Conservation (phyloP, 345 rosid genomes). For the Brassica napus region DNA sequence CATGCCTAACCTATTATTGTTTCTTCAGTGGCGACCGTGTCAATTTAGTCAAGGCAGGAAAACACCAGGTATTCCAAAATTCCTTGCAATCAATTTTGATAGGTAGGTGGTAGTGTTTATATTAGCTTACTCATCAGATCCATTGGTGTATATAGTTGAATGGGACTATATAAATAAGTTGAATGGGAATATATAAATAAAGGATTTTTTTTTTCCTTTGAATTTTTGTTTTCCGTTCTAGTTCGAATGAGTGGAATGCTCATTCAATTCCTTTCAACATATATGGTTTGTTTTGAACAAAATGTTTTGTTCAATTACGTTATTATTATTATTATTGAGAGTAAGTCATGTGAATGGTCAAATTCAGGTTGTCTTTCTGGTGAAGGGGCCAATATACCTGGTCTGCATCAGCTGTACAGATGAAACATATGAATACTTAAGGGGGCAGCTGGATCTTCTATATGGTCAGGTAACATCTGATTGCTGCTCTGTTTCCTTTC, state of each 20-base stretch:
- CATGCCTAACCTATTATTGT: constrained; percentile 32
- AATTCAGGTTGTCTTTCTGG: constrained; percentile 89
- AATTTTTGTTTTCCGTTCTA: background rate
- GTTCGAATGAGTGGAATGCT: background rate
- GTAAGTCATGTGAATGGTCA: constrained; percentile 15
- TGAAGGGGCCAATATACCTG: constrained; percentile 95
- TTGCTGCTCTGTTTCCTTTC: constrained; percentile 10
- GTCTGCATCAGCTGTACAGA: constrained; percentile 98
- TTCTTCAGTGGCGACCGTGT: constrained; percentile 72
- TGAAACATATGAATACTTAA: constrained; percentile 85
- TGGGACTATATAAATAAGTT: background rate
- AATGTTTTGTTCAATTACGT: background rate
- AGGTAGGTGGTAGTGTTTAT: background rate
- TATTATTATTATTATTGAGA: background rate
- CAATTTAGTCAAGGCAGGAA: constrained; percentile 85
- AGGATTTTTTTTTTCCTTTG: background rate
- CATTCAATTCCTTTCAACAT: background rate
- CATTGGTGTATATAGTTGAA: background rate
- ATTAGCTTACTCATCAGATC: background rate
- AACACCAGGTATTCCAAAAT: constrained; percentile 67
- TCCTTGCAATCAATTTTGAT: background rate
- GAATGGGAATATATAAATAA: background rate
- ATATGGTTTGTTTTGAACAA: background rate
- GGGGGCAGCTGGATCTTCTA: constrained; percentile 88
- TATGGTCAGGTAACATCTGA: constrained; percentile 81